These are phyloP conservation scores for Usnea hakonensis DNA, from an alignment of 495 filamentous ascomycete genomes.

Conservation along the genomic window DNA sequence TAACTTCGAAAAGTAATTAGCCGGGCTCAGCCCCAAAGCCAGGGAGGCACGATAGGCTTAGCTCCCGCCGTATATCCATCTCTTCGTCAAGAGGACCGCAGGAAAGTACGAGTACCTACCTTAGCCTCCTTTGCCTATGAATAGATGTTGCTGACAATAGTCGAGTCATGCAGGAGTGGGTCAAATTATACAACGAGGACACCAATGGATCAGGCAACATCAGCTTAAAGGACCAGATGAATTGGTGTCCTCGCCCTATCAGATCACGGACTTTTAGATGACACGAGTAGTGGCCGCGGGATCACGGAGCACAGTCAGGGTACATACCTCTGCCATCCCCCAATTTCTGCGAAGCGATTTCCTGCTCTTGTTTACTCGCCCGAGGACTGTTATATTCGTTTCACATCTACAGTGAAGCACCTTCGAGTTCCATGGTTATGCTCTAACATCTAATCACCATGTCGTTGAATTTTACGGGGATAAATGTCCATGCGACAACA, in stretches of 20 bases:
- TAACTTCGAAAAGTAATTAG: background rate
- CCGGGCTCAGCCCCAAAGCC: background rate
- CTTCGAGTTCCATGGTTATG: background rate
- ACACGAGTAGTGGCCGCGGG: background rate
- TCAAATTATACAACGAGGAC: too few relatives aligned
- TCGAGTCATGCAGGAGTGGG: too few relatives aligned
- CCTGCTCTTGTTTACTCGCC: background rate
- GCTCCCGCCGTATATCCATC: background rate
- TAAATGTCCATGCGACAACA: background rate
- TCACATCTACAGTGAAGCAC: background rate
- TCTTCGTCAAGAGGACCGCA: background rate
- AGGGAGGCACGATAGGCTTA: background rate
- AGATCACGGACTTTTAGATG: too few relatives aligned
- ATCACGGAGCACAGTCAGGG: background rate
- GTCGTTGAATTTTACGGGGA: background rate
- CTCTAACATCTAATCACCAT: background rate
- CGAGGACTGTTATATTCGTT: background rate
- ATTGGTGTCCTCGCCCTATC: too few relatives aligned
- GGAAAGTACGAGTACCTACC: too few relatives aligned
- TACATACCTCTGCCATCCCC: background rate
- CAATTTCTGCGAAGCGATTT: background rate
- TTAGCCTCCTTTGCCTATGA: background rate
- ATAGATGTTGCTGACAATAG: background rate
- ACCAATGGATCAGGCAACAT: too few relatives aligned
- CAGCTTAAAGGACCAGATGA: too few relatives aligned